Evolutionary conservation across 805 yeast genomes (phyloP).

Genomic region (Torulaspora quercuum): DNA sequence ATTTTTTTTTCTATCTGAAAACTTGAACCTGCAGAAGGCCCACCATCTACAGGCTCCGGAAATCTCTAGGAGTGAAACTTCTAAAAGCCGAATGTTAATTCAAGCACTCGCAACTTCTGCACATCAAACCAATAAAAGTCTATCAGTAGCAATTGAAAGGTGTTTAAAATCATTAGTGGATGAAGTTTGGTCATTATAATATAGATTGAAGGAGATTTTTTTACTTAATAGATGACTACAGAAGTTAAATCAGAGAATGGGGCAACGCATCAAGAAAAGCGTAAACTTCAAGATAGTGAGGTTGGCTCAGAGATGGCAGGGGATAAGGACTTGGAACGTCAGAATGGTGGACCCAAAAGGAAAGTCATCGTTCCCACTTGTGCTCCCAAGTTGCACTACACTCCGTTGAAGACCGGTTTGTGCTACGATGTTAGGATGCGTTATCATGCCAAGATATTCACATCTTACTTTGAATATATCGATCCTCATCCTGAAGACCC

Average conservation of each 20-base stretch:
- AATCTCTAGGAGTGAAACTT: no score
- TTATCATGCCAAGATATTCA: constrained; percentile 91
- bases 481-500: constrained; percentile 99
- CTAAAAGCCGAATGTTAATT: no score
- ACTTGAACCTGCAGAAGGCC: no score
- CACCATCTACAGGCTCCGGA: no score
- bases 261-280: constrained; percentile 9
- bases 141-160: no score
- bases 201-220: no score
- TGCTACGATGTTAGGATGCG: constrained; percentile 97
- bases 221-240: constrained; percentile 4
- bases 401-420: constrained; percentile 82
- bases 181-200: no score
- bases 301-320: constrained; percentile 5
- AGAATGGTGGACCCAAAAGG: constrained; percentile 25
- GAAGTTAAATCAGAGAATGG: constrained; percentile 10
- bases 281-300: constrained; percentile 12
- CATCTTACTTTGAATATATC: constrained; percentile 86
- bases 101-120: no score
- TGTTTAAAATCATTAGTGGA: no score
- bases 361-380: constrained; percentile 53
- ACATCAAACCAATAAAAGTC: no score
- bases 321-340: constrained; percentile 1
- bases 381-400: constrained; percentile 65
- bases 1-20: no score